Evolutionary conservation across 768 basidiomycete species (phyloP).

Genomic region (Lyophyllum shimeji): DNA sequence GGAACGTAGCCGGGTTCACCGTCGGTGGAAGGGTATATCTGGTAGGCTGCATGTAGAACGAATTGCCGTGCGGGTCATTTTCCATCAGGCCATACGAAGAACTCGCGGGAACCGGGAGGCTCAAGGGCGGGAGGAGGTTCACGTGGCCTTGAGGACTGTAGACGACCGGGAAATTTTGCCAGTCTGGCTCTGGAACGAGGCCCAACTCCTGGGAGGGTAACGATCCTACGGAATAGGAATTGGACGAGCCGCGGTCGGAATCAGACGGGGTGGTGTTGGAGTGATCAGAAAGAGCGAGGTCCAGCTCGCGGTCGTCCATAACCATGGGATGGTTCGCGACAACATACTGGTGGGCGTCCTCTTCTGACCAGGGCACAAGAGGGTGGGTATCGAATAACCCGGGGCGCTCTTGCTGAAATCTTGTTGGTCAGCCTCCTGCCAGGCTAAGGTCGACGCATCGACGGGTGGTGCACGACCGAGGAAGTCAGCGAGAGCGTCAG

Average conservation of each 20-base stretch:
- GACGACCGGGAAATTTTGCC: conserved; percentile 6
- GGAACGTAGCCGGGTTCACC: conserved; percentile 10
- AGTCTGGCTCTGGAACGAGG: conserved; percentile 8
- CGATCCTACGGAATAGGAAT: conserved; percentile 11
- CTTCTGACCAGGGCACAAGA: conserved; percentile 9
- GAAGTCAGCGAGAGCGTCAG: conserved; percentile 12
- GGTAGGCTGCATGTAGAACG: conserved; percentile 2
- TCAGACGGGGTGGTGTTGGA: conserved; percentile 15
- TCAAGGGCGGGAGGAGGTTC: conserved; percentile 9
- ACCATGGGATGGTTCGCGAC: conserved; percentile 11
- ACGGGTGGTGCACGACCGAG: not conserved
- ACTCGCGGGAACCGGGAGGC: not conserved
- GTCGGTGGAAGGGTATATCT: conserved; percentile 6
- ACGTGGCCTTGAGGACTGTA: conserved; percentile 10
- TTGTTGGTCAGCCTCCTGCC: conserved; percentile 17
- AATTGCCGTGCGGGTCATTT: not conserved
- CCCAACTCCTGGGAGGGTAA: conserved; percentile 5
- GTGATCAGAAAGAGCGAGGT: conserved; percentile 16
- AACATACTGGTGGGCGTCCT: conserved; percentile 10
- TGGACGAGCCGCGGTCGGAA: conserved; percentile 16
- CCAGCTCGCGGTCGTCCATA: conserved; percentile 14
- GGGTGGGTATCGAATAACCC: conserved; percentile 2
- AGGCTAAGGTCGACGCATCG: not conserved
- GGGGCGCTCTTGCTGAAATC: not conserved
- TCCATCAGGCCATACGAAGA: conserved; percentile 5